Evolutionary conservation across 1,139 yeast species (phyloP), one percentile per base, ranked within the genome.

Genomic region (Hansenula sp.): DNA sequence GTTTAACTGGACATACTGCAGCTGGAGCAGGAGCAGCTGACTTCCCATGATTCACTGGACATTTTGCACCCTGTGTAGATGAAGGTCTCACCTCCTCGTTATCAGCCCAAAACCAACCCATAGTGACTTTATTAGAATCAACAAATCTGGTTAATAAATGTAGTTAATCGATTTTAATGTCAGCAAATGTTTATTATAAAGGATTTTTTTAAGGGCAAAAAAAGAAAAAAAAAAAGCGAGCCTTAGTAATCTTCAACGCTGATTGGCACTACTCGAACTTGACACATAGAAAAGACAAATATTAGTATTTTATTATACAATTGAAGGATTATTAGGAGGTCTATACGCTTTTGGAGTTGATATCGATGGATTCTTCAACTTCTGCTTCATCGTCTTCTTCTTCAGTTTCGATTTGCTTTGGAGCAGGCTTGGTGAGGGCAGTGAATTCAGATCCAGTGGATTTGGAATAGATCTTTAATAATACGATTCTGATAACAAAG

Each of bases 31-130:
- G 39, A 29, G 47, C 46, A 17, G 31, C 36, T 45, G 49, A 38
- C 31, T 39, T 33, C 6, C 27, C 40, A 37, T 48, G 45, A 22
- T 50, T 44, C 19, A 58, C 51, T 3, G 81, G 82, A 56, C 80
- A 75, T 44, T 62, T 63, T 16, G 30, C 30, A 14, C 17, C 29
- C 17, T 6, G 26, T n/a, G 52, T 37, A 18, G 44, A 24, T 21
- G 44, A 2, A 10, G 36, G 11, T 3, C 26, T 19, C 12, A 25
- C 38, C 13, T 37, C 20, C 14, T 32, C 40, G 14, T 48, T 40
- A 18, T 71, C 77, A 38, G 87, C 82, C 92, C 92, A 84, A 62
- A 84, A 83, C 88, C 89, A 82, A 52, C 95, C 95, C 95, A 86
- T 84, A 11, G 30, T 51, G 14, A 14, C 34, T 11, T 12, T n/a